These are phyloP conservation scores for Globisporangium sylvaticum DNA, from an alignment of 352 stramenopile species.

Conservation along the genomic window DNA sequence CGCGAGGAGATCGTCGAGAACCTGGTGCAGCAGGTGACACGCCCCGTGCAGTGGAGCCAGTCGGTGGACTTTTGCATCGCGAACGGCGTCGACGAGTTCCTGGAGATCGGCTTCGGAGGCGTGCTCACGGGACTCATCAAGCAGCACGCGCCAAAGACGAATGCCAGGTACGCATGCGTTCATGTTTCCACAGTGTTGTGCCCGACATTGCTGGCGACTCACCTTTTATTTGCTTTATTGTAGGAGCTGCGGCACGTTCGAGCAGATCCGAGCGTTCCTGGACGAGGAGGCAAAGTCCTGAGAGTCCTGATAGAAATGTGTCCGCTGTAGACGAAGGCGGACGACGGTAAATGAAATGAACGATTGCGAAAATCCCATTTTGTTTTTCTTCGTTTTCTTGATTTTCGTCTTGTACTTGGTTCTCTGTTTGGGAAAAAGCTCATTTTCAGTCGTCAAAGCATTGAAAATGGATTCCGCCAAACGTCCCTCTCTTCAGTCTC, in stretches of 20 bases:
- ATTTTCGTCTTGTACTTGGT: neutral
- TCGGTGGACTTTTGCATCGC: conserved; percentile 73
- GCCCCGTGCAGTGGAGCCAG: conserved; percentile 72
- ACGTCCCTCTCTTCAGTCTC: no score
- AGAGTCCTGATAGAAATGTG: neutral
- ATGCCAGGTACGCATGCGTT: conserved; percentile 17
- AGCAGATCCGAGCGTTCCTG: conserved; percentile 45
- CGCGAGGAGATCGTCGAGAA: conserved; percentile 34
- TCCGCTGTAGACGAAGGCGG: neutral
- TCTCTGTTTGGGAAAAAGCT: neutral
- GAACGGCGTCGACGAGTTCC: conserved; percentile 41
- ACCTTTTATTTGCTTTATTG: conserved; percentile 5
- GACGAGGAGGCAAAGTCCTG: neutral
- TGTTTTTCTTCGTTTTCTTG: conserved; percentile 4
- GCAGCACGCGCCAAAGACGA: conserved; percentile 46
- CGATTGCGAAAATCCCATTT: conserved; percentile 1
- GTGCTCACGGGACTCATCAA: conserved; percentile 75
- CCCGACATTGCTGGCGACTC: neutral
- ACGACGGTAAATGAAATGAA: neutral
- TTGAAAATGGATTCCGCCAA: no score
- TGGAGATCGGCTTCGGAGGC: conserved; percentile 68
- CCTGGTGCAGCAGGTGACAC: conserved; percentile 59
- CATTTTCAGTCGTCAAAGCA: neutral
- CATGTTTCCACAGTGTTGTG: neutral
- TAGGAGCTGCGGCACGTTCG: conserved; percentile 53